Percentiles rank a stretch among this genome's conserved stretches.
Conservation (phyloP, 225 moss, liverwort and hornwort species). For the Thuidium tamariscinum region DNA sequence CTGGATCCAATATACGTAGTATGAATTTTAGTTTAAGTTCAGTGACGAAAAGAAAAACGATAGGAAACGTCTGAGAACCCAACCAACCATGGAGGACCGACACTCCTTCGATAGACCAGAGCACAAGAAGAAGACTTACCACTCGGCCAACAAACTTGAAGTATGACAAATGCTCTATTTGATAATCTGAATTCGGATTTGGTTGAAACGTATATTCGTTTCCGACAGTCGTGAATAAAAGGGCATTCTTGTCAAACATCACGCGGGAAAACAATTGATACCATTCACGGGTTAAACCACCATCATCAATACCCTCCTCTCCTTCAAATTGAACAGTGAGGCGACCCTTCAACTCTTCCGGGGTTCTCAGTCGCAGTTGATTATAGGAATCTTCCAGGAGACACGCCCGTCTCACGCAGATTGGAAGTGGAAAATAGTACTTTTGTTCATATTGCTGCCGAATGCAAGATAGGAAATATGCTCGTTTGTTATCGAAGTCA, state of each 20-base stretch:
- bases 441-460: slow-evolving; percentile 98
- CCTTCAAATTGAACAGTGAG: slow-evolving; percentile 94
- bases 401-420: slow-evolving; percentile 75
- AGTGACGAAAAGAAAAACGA: not conserved
- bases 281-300: slow-evolving; percentile 93
- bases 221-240: slow-evolving; percentile 82
- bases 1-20: slow-evolving; percentile 3
- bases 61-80: not conserved
- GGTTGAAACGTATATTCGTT: slow-evolving; percentile 93
- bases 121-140: slow-evolving; percentile 40
- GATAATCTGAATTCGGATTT: slow-evolving; percentile 91
- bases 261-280: slow-evolving; percentile 87
- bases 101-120: not conserved
- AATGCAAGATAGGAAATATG: slow-evolving; percentile 87
- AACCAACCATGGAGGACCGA: not conserved
- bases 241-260: slow-evolving; percentile 84
- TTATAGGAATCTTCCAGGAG: slow-evolving; percentile 92
- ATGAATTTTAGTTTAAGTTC: not conserved
- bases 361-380: slow-evolving; percentile 91
- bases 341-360: slow-evolving; percentile 89
- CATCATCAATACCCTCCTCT: slow-evolving; percentile 98
- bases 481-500: slow-evolving; percentile 95
- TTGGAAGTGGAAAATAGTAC: slow-evolving; percentile 88
- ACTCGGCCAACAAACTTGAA: slow-evolving; percentile 99
- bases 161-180: slow-evolving; percentile 89